Evolutionary conservation across 2,329 filamentous ascomycete species (phyloP).

Genomic region (Talaromyces sp.): DNA sequence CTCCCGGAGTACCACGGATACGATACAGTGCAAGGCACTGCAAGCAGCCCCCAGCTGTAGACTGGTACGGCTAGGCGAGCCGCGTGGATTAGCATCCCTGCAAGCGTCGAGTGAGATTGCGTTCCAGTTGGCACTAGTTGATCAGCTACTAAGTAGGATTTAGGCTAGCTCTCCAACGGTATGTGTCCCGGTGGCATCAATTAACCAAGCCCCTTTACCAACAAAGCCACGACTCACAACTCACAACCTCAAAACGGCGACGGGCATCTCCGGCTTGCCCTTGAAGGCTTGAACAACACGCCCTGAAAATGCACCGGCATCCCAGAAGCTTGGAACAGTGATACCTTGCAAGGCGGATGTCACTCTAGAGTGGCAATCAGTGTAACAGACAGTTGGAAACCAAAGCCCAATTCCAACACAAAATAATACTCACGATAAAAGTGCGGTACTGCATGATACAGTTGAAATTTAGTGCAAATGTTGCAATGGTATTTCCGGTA

Average conservation of each 20-base stretch:
- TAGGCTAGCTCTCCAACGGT: not conserved
- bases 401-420: not conserved
- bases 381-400: not conserved
- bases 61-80: not conserved
- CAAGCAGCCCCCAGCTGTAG: not conserved
- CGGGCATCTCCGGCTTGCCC: not conserved
- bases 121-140: not conserved
- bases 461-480: not conserved
- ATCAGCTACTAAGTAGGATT: not conserved
- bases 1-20: not conserved
- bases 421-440: not conserved
- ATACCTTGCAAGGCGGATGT: not conserved
- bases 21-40: not conserved
- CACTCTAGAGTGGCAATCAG: not conserved
- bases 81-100: not conserved
- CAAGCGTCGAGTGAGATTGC: not conserved
- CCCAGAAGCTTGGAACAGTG: not conserved
- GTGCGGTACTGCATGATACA: not conserved
- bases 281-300: not conserved
- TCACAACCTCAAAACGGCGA: not conserved
- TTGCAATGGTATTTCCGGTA: not conserved
- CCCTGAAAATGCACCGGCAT: not conserved
- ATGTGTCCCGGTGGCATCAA: not conserved
- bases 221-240: not conserved
- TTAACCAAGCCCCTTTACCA: not conserved